Evolutionary conservation across 2,329 filamentous ascomycete genomes (phyloP).

Genomic region (Alternaria incomplexa): DNA sequence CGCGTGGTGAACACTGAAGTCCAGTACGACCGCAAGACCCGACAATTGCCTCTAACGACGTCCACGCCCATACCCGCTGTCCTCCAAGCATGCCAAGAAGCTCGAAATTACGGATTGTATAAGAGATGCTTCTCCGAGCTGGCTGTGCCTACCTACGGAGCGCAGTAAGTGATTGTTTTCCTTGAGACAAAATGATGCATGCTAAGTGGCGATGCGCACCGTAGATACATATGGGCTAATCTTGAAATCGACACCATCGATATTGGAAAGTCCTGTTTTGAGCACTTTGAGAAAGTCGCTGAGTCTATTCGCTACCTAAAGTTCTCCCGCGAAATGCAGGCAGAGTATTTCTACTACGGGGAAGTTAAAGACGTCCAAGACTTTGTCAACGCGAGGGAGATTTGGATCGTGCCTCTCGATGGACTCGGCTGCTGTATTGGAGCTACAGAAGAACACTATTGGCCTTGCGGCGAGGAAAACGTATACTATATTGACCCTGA

Average conservation of each 20-base stretch:
- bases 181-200: neutral
- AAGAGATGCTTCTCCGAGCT: neutral
- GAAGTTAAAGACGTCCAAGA: no score
- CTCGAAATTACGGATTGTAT: conserved; percentile 13
- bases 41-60: no score
- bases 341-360: neutral
- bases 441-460: neutral
- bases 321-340: neutral
- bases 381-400: neutral
- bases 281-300: neutral
- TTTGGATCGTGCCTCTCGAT: neutral
- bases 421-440: neutral
- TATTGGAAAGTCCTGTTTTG: neutral
- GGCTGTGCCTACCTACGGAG: neutral
- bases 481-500: neutral
- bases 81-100: conserved; percentile 12
- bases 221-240: neutral
- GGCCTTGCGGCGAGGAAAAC: neutral
- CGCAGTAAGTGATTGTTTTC: neutral
- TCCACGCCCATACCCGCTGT: conserved; percentile 8
- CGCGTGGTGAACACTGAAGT: neutral
- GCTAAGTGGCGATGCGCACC: neutral
- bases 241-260: neutral
- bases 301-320: neutral
- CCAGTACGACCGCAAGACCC: neutral